Conservation (phyloP, 2,329 filamentous ascomycete genomes). For the Paramyrothecium sp. region DNA sequence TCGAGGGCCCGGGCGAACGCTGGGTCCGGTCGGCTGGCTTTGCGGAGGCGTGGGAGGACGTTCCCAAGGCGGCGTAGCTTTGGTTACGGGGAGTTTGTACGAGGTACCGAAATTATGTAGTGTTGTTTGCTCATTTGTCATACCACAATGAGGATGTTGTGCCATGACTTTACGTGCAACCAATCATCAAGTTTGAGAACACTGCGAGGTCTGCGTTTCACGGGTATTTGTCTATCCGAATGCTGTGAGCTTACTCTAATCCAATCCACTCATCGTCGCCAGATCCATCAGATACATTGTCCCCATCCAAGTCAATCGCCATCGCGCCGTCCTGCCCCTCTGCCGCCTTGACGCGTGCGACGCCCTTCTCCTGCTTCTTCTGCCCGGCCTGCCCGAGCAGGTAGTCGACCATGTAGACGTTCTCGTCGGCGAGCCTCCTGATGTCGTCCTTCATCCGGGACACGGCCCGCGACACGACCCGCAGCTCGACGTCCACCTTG, state of each 20-base stretch:
- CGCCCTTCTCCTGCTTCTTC: conserved; percentile 19
- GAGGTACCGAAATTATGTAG: background rate
- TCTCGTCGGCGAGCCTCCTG: conserved; percentile 80
- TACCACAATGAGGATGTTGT: background rate
- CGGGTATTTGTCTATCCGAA: conserved; percentile 8
- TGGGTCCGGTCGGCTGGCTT: conserved; percentile 67
- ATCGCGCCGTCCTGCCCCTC: background rate
- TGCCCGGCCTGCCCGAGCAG: conserved; percentile 54
- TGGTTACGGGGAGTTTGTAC: background rate
- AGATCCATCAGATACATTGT: conserved; percentile 36
- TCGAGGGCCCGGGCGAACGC: conserved; percentile 46
- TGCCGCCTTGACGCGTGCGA: background rate
- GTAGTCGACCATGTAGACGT: conserved; percentile 86
- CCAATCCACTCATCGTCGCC: conserved; percentile 47
- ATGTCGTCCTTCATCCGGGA: conserved; percentile 80
- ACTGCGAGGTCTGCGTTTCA: background rate
- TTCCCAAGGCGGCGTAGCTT: conserved; percentile 16
- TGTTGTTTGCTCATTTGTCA: conserved; percentile 5
- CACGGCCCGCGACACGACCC: conserved; percentile 79
- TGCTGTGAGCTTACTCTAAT: conserved; percentile 37
- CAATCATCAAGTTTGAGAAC: conserved; percentile 13
- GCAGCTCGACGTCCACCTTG: conserved; percentile 79
- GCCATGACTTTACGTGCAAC: conserved; percentile 14
- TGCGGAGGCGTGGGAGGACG: conserved; percentile 61
- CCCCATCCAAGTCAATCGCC: conserved; percentile 5